Conservation (phyloP, 2,329 filamentous ascomycete genomes). For the Metarhizium humberi region DNA sequence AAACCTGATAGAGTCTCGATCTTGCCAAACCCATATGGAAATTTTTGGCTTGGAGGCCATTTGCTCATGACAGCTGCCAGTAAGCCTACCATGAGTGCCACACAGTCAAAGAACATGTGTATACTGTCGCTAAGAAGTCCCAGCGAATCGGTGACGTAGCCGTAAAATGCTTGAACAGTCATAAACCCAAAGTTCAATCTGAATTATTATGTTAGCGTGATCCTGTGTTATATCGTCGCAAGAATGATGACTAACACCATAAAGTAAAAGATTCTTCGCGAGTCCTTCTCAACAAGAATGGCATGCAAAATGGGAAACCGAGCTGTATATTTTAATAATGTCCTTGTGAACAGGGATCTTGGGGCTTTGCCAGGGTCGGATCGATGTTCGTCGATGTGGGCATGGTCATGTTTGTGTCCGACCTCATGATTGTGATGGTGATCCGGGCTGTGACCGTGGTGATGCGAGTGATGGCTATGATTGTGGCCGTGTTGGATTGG, state of each 20-base stretch:
- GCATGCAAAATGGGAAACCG: conserved; percentile 72
- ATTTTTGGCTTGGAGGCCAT: conserved; percentile 81
- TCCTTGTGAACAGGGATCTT: conserved; percentile 61
- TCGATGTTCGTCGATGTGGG: conserved; percentile 16
- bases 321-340: conserved; percentile 60
- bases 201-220: conserved; percentile 2
- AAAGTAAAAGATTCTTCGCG: conserved; percentile 92
- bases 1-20: conserved; percentile 95
- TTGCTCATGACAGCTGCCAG: conserved; percentile 92
- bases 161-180: conserved; percentile 89
- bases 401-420: conserved; percentile 17
- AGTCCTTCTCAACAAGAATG: conserved; percentile 85
- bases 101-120: conserved; percentile 98
- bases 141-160: conserved; percentile 84
- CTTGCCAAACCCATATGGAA: conserved; percentile 94
- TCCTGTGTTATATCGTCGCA: neutral
- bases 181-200: conserved; percentile 94
- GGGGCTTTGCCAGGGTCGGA: conserved; percentile 30
- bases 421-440: conserved; percentile 15
- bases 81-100: conserved; percentile 81
- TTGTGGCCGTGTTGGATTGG: conserved; percentile 10
- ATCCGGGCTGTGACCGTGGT: conserved; percentile 15
- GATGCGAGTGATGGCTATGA: conserved; percentile 18
- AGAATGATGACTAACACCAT: conserved; percentile 56
- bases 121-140: conserved; percentile 96